A percentile compares a stretch with the other conserved stretches of the same genome.
These are phyloP conservation scores for Fusarium coicis DNA, from an alignment of 2,329 filamentous ascomycete genomes.

Conservation along the genomic window DNA sequence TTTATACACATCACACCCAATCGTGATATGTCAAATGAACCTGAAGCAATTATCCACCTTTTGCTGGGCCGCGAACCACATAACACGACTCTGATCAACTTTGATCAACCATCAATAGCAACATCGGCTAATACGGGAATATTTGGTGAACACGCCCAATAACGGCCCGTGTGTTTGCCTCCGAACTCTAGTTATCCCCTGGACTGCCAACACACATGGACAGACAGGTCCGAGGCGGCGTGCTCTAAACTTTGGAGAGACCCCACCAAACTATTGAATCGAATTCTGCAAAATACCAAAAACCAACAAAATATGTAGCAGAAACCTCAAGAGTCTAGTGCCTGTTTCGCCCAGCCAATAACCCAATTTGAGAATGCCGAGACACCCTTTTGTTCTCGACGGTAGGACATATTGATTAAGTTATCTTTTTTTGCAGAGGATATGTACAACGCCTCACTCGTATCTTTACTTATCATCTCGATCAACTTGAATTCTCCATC, in stretches of 20 bases:
- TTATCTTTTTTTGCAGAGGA: background rate
- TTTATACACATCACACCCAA: background rate
- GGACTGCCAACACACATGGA: conserved; percentile 26
- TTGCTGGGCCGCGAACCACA: conserved; percentile 2
- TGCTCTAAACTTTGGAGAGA: background rate
- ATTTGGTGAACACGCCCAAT: conserved; percentile 24
- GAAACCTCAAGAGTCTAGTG: conserved; percentile 27
- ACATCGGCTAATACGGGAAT: conserved; percentile 18
- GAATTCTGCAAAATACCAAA: conserved; percentile 3
- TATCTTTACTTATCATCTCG: conserved; percentile 20
- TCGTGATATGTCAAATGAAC: conserved; percentile 15
- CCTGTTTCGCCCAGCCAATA: conserved; percentile 20
- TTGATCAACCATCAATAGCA: conserved; percentile 13
- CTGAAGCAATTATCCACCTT: conserved; percentile 19
- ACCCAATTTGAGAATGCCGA: conserved; percentile 23
- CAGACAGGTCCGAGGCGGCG: background rate
- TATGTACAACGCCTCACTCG: conserved; percentile 14
- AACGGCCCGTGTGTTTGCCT: conserved; percentile 36
- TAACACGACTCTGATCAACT: conserved; percentile 2
- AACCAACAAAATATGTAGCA: background rate
- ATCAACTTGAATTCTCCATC: conserved; percentile 14
- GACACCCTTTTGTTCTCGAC: conserved; percentile 29
- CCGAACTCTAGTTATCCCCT: conserved; percentile 9
- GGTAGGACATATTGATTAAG: conserved; percentile 5
- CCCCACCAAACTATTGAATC: conserved; percentile 31